These are phyloP conservation scores for Claviceps africana DNA, from an alignment of 2,329 filamentous ascomycete species.

Conservation along the genomic window DNA sequence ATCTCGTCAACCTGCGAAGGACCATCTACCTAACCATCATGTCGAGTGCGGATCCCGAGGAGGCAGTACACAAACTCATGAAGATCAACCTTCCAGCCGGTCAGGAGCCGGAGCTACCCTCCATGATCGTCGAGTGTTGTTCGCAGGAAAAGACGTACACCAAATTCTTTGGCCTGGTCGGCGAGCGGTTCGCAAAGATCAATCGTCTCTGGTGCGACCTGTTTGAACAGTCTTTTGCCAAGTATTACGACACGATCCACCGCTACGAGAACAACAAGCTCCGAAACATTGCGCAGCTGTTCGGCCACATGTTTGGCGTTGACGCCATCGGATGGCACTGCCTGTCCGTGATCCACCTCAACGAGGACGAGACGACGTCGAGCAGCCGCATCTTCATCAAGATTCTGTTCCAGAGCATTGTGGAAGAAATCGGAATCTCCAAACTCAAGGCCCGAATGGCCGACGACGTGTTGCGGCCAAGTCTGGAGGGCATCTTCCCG, in stretches of 20 bases:
- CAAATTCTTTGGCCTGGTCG: conserved; percentile 92
- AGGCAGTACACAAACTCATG: conserved; percentile 95
- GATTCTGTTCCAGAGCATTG: conserved; percentile 86
- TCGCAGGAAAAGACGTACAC: conserved; percentile 94
- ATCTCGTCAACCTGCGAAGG: conserved; percentile 81
- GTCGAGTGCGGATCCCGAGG: conserved; percentile 90
- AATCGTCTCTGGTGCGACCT: conserved; percentile 90
- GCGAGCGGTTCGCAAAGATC: conserved; percentile 88
- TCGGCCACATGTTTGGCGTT: conserved; percentile 76
- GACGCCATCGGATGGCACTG: conserved; percentile 91
- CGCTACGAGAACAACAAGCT: conserved; percentile 91
- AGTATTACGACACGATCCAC: conserved; percentile 96
- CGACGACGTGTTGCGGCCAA: conserved; percentile 65
- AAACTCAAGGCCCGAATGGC: conserved; percentile 63
- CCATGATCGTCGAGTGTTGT: conserved; percentile 95
- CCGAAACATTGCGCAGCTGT: conserved; percentile 89
- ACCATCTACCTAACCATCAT: conserved; percentile 97
- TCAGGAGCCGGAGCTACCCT: conserved; percentile 78
- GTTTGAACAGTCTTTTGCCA: conserved; percentile 78
- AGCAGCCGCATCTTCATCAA: conserved; percentile 97
- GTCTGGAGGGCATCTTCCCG: conserved; percentile 77
- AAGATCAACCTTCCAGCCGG: conserved; percentile 79
- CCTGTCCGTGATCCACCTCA: conserved; percentile 71
- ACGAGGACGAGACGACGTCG: conserved; percentile 92
- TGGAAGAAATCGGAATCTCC: conserved; percentile 72